Percentiles rank a stretch among this genome's conserved stretches.
Evolutionary conservation across 2,329 filamentous ascomycete genomes (phyloP).

Genomic region (Venturia carpophila): DNA sequence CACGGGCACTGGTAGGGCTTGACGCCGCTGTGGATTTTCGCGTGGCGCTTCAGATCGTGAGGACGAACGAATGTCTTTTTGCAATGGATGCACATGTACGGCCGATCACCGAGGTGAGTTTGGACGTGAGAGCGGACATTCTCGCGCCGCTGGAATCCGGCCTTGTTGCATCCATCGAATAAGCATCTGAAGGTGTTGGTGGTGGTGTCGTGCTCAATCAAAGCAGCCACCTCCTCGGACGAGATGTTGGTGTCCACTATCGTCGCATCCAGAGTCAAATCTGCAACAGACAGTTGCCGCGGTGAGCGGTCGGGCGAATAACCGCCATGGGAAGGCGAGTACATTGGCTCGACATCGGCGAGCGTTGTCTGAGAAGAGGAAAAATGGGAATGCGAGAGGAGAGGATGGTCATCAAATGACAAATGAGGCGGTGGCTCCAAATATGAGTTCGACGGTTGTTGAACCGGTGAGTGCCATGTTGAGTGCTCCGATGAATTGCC

Average conservation of each 20-base stretch:
- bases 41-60: slow-evolving; percentile 93
- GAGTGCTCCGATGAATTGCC: slow-evolving; percentile 38
- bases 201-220: slow-evolving; percentile 39
- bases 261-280: slow-evolving; percentile 48
- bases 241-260: slow-evolving; percentile 76
- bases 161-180: slow-evolving; percentile 68
- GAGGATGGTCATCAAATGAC: slow-evolving; percentile 24
- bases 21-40: slow-evolving; percentile 93
- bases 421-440: slow-evolving; percentile 15
- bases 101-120: slow-evolving; percentile 91
- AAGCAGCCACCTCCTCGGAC: slow-evolving; percentile 58
- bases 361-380: slow-evolving; percentile 19
- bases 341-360: slow-evolving; percentile 24
- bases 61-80: slow-evolving; percentile 94
- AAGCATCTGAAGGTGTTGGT: slow-evolving; percentile 43
- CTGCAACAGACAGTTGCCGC: slow-evolving; percentile 39
- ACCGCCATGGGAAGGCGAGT: slow-evolving; percentile 19
- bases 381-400: slow-evolving; percentile 20
- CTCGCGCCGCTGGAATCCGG: slow-evolving; percentile 83
- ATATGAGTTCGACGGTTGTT: slow-evolving; percentile 25
- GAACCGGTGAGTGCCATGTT: slow-evolving; percentile 31
- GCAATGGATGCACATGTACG: slow-evolving; percentile 90
- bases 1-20: slow-evolving; percentile 94
- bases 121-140: slow-evolving; percentile 99
- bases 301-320: slow-evolving; percentile 34